These are phyloP conservation scores for Articulospora tetracladia DNA, from an alignment of 495 filamentous ascomycete genomes.

Conservation along the genomic window DNA sequence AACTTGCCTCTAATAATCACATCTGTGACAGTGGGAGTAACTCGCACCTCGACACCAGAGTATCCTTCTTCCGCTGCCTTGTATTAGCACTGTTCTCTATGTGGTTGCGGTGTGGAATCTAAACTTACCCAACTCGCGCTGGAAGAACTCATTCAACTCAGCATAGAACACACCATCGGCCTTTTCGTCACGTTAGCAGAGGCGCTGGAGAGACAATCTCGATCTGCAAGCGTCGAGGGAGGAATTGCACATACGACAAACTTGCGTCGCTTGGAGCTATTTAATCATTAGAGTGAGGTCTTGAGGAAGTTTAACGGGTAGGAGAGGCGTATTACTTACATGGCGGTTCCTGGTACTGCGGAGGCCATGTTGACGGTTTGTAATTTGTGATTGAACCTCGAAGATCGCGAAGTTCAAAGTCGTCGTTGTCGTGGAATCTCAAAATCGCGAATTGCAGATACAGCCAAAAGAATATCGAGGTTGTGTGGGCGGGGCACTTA, in stretches of 20 bases:
- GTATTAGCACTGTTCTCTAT: not conserved
- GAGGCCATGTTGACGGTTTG: constrained; percentile 52
- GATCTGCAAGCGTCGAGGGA: too few relatives aligned
- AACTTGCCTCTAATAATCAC: constrained; percentile 87
- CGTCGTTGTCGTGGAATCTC: constrained; percentile 14
- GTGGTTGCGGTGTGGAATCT: not conserved
- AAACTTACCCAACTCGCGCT: constrained; percentile 81
- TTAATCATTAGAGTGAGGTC: not conserved
- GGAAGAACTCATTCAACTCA: constrained; percentile 99
- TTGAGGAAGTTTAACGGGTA: not conserved
- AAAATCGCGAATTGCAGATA: not conserved
- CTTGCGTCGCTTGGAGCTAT: constrained; percentile 96
- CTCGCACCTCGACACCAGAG: constrained; percentile 98
- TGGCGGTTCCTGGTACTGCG: constrained; percentile 60
- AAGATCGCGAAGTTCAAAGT: constrained; percentile 24
- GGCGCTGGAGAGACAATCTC: too few relatives aligned
- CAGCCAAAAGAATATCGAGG: not conserved
- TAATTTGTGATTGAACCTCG: constrained; percentile 23
- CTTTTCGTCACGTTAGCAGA: too few relatives aligned
- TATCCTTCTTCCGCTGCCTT: constrained; percentile 81
- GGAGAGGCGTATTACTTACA: constrained; percentile 28
- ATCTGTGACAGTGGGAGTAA: constrained; percentile 98
- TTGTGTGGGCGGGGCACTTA: not conserved
- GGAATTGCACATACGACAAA: too few relatives aligned
- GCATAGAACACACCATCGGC: constrained; percentile 99